These are phyloP conservation scores for Globisporangium alternatum DNA, from an alignment of 352 stramenopile species.

Conservation along the genomic window DNA sequence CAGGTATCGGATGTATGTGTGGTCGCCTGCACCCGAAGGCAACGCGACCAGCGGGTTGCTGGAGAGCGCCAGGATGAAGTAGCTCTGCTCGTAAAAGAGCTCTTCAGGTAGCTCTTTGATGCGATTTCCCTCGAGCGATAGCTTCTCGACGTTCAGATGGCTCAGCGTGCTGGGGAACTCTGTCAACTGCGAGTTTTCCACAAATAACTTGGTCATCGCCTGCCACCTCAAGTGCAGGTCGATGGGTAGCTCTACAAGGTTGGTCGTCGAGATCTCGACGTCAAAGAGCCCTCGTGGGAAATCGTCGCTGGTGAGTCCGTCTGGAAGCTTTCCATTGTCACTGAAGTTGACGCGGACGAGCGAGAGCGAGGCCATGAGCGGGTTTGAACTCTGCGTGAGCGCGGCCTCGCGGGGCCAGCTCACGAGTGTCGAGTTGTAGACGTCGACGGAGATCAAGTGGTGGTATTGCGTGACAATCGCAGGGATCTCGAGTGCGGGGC, in stretches of 20 bases:
- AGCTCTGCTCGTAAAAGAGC: constrained; percentile 19
- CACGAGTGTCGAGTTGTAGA: constrained; percentile 50
- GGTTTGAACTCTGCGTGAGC: constrained; percentile 35
- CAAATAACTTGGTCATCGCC: constrained; percentile 20
- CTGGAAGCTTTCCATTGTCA: constrained; percentile 27
- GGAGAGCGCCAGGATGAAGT: constrained; percentile 26
- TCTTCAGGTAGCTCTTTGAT: constrained; percentile 23
- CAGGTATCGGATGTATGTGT: constrained; percentile 16
- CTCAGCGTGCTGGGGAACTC: constrained; percentile 7
- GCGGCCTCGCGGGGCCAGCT: constrained; percentile 34
- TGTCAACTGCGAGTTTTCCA: constrained; percentile 20
- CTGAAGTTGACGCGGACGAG: constrained; percentile 51
- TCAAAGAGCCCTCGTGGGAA: constrained; percentile 22
- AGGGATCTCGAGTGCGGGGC: constrained; percentile 33
- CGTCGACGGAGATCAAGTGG: constrained; percentile 46
- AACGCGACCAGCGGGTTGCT: constrained; percentile 28
- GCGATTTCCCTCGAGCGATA: constrained; percentile 35
- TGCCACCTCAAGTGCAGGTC: constrained; percentile 25
- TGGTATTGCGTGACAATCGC: constrained; percentile 25
- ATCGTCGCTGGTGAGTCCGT: constrained; percentile 24
- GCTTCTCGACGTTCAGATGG: constrained; percentile 21
- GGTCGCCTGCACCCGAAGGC: constrained; percentile 15
- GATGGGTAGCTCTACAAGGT: constrained; percentile 21
- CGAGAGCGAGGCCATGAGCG: constrained; percentile 30
- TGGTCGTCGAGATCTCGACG: constrained; percentile 29